Base-by-base conservation (phyloP, 2,329 filamentous ascomycete genomes). In the Exophiala bonariae region DNA sequence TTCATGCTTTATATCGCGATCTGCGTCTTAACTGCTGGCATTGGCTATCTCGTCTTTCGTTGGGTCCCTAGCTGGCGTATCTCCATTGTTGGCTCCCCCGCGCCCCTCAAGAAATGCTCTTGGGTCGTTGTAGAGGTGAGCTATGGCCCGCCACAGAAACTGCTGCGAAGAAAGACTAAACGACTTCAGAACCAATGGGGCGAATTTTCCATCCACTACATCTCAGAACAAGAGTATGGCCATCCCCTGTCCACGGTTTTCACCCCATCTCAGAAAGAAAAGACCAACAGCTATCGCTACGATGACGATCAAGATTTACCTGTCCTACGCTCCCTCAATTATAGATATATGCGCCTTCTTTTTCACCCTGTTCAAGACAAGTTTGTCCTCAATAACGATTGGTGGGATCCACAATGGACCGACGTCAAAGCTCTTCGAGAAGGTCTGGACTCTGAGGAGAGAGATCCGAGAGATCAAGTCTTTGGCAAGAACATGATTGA, bases 21-120 rank as follows among this genome's bases (percentile, higher is more conserved):
- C 5, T 97, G 90, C 59, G 59, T 86, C 13, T 62, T 83, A 4
- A 90, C 90, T 0, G 69, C 83, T 14, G 93, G 93, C 2, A 63
- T 95, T 28, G 89, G 80, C 3, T 99, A 88, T 71, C 79, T 99
- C 11, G 61, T 97, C 4, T 80, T 97, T 47, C 81, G 90, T 53
- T 99, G 93, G 93, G 68, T 97, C 43, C 95, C 93, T 4, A 80
- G 83, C 49, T 95, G 89, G 89, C 83, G 88, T 59, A 84, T 97
- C 40, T 79, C 78, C 39, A 65, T 97, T 33, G 75, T 88, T 32
- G 93, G 93, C 20, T 79, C 74, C 43, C 72, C 83, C 4, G 81
- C 80, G 13, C 75, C 87, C 2, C 73, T 99, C 22, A 77, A 79
- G 44, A 81, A 87, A 44, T 93, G 89, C 61, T 78, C 87, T 50